phyloP scores from a whole-genome alignment of 257 asterid genomes.

The Datura wrightii region DNA sequence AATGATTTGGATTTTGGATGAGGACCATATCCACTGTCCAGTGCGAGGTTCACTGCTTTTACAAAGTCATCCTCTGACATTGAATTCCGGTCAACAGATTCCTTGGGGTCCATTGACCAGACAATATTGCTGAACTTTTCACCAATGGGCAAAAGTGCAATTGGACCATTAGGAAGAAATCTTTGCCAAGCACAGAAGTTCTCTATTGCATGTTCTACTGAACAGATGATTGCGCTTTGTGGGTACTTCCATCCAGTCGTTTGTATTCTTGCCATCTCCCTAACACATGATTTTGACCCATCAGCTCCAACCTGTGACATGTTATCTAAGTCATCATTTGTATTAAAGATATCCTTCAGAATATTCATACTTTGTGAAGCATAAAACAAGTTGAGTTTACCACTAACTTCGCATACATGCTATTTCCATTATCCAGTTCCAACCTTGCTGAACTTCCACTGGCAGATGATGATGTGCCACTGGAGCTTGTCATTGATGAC shows the following conservation, averaged over 20 bases:
- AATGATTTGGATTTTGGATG: slow-evolving; percentile 61
- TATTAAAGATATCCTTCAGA: slow-evolving; percentile 1
- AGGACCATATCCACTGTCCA: slow-evolving; percentile 84
- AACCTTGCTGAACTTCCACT: slow-evolving; percentile 66
- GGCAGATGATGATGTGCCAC: slow-evolving; percentile 43
- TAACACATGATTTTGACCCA: slow-evolving; percentile 90
- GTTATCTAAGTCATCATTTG: neutral
- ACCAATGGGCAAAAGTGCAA: slow-evolving; percentile 90
- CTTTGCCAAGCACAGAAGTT: slow-evolving; percentile 93
- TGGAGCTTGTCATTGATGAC: slow-evolving; percentile 44
- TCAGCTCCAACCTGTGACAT: slow-evolving; percentile 87
- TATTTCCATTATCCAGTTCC: slow-evolving; percentile 74
- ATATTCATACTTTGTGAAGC: slow-evolving; percentile 1
- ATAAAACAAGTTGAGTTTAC: slow-evolving; percentile 48
- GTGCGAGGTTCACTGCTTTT: slow-evolving; percentile 65
- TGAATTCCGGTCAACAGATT: slow-evolving; percentile 64
- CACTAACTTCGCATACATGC: slow-evolving; percentile 82
- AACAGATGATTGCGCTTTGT: slow-evolving; percentile 87
- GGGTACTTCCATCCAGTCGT: slow-evolving; percentile 95
- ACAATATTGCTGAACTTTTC: slow-evolving; percentile 90
- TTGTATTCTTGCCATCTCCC: slow-evolving; percentile 85
- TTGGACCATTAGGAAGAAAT: slow-evolving; percentile 85
- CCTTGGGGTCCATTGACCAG: slow-evolving; percentile 94
- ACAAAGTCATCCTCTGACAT: slow-evolving; percentile 70
- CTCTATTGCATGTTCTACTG: slow-evolving; percentile 70